Evolutionary conservation across 2,329 filamentous ascomycete species (phyloP).

Genomic region (Colletotrichum sp.): DNA sequence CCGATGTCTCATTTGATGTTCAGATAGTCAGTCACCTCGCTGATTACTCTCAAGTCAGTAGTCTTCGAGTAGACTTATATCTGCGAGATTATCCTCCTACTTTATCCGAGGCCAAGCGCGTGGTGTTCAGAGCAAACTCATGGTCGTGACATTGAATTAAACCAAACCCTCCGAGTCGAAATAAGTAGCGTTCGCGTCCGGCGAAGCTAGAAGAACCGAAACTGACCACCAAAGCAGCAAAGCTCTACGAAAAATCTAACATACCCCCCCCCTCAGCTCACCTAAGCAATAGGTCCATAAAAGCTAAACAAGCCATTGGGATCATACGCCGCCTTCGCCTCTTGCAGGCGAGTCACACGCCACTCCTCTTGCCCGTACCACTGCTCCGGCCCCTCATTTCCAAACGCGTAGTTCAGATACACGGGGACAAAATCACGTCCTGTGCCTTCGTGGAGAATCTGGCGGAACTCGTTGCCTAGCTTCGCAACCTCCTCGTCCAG

Average conservation of each 20-base stretch:
- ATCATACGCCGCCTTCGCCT: conserved; percentile 54
- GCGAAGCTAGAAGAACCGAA: not conserved
- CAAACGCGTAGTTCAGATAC: conserved; percentile 59
- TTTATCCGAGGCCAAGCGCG: not conserved
- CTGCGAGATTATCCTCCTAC: not conserved
- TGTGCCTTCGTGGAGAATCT: conserved; percentile 37
- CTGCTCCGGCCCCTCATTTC: conserved; percentile 42
- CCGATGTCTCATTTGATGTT: not conserved
- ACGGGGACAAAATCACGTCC: conserved; percentile 35
- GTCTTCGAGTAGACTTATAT: not conserved
- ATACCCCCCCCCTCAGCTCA: not conserved
- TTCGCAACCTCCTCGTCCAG: conserved; percentile 34
- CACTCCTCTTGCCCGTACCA: conserved; percentile 56
- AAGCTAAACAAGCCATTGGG: conserved; percentile 47
- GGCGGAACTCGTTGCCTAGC: conserved; percentile 40
- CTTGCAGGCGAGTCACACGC: conserved; percentile 48
- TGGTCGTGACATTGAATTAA: not conserved
- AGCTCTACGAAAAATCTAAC: not conserved
- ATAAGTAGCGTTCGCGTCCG: not conserved
- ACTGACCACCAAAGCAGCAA: not conserved
- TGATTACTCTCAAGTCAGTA: not conserved
- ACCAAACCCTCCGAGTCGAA: not conserved
- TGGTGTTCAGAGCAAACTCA: not conserved
- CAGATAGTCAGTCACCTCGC: not conserved
- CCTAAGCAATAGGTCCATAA: conserved; percentile 40